Base-by-base conservation (phyloP, 148 eudicot genomes). In the Cornus suecica region DNA sequence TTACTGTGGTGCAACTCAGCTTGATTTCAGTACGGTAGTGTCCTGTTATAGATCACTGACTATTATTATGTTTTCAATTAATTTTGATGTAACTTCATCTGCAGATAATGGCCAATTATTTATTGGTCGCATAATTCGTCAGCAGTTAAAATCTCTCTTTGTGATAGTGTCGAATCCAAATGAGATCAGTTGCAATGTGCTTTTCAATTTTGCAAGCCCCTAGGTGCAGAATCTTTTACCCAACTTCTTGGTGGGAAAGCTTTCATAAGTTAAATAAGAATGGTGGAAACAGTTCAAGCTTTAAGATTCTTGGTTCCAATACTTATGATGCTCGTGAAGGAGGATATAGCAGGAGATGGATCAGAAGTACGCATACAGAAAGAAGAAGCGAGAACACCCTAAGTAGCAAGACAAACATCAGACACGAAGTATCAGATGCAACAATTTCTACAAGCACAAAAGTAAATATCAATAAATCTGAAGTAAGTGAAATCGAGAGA, bases 181-280 rank as follows among this genome's bases (percentile, higher is more conserved):
- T 91, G 93, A 89, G 80, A 81, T 68, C 85, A 27, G 78, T 84
- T 77, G 79, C 90, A 65, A 87, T 89, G 89, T 89, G 91, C 75
- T 87, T 69, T 72, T 84, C 89, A 60, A 73, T 86, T 60, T 68
- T 85, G 45, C 91, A 85, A 74, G 78, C 76, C 69, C 93, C 97
- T 60, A 79, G 84, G 77, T 79, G 77, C 81, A 84, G 80, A 80
- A 80, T 73, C 85, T 74, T 75, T 83, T 64, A 76, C 87, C 64
- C 74, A 74, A 87, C 73, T 79, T 76, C 82, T 29, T 89, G 92
- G 87, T 80, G 84, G 85, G 82, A 68, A 65, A 83, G 83, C 34
- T 76, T 80, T 42, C 80, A 80, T 23, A 69, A 58, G 4, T 20
- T 82, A 26, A 68, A 79, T 69, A 79, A 70, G 56, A 81, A 29